Percentiles rank a stretch among this genome's conserved stretches.
phyloP scores from a whole-genome alignment of 371 early-diverging fungal genomes.

The Rhizopus sp. region DNA sequence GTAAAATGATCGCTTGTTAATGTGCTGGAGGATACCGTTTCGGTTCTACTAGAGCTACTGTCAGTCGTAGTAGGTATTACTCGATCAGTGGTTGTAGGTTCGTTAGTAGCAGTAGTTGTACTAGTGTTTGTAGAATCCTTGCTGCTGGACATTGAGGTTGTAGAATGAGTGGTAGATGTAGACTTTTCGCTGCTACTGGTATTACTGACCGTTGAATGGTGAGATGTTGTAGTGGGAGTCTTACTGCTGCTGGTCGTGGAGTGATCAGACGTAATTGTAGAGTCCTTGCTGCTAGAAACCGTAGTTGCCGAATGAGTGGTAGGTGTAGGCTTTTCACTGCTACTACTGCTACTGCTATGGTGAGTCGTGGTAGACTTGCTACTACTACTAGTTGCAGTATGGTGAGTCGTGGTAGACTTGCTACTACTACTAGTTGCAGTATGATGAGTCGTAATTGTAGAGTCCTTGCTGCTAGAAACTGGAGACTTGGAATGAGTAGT shows the following conservation, averaged over 20 bases:
- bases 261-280: too few species aligned
- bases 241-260: too few species aligned
- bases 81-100: slow-evolving; percentile 8
- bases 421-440: neutral
- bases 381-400: neutral
- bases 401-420: neutral
- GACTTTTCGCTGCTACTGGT: too few species aligned
- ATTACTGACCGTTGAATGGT: too few species aligned
- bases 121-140: neutral
- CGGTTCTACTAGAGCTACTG: too few species aligned
- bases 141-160: too few species aligned
- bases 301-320: neutral
- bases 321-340: neutral
- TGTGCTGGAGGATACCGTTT: slow-evolving; percentile 11
- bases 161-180: neutral
- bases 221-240: too few species aligned
- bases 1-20: slow-evolving; percentile 16
- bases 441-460: neutral
- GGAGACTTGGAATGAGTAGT: neutral
- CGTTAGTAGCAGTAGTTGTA: neutral
- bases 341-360: neutral
- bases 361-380: slow-evolving; percentile 5
- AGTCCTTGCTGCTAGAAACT: neutral
- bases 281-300: too few species aligned
- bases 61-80: slow-evolving; percentile 10